Evolutionary conservation across 805 yeast species (phyloP).

Genomic region (Pichia paraexigua): DNA sequence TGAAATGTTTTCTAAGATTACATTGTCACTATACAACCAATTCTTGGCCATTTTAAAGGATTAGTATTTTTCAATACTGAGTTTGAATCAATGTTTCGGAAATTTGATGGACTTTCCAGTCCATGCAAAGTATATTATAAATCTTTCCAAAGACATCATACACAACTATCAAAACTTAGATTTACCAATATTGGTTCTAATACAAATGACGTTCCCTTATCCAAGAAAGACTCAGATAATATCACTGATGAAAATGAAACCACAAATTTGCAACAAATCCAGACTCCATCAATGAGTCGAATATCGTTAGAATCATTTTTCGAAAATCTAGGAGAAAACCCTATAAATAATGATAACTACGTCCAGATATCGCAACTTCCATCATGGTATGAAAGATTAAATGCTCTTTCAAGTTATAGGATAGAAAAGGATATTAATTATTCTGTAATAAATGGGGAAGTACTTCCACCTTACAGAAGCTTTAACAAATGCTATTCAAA

Average conservation of each 20-base stretch:
- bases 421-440: neutral
- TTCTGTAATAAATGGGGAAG: neutral
- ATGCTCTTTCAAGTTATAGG: constrained; percentile 4
- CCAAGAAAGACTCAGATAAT: neutral
- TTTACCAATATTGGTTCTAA: neutral
- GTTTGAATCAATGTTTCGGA: neutral
- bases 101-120: neutral
- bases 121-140: neutral
- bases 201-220: neutral
- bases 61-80: neutral
- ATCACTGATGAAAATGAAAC: neutral
- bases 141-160: neutral
- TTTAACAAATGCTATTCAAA: constrained; percentile 5
- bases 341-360: neutral
- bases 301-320: neutral
- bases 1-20: neutral
- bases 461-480: constrained; percentile 2
- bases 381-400: constrained; percentile 7
- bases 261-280: neutral
- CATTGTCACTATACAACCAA: neutral
- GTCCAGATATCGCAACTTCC: constrained; percentile 1
- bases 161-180: constrained; percentile 2
- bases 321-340: neutral
- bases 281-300: constrained; percentile 4
- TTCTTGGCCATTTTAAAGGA: neutral